Conservation (phyloP, 495 filamentous ascomycete genomes). For the Parmelia sp. region DNA sequence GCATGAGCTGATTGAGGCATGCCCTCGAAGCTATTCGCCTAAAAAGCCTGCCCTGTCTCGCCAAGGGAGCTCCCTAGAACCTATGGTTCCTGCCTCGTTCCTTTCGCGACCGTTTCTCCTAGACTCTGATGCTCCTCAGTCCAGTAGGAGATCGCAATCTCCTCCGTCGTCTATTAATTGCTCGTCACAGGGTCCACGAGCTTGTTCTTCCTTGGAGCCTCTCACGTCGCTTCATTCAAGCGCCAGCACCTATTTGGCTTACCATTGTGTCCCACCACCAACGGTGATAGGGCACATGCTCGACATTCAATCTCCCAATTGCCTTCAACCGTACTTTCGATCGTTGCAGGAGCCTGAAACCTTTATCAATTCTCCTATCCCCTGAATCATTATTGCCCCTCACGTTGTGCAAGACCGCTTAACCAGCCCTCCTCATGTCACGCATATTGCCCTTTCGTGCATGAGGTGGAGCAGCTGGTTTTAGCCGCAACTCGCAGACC, state of each 20-base stretch:
- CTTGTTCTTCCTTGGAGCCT: not conserved
- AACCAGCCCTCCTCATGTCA: slow-evolving; percentile 21
- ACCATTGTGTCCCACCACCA: slow-evolving; percentile 14
- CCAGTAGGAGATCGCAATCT: not conserved
- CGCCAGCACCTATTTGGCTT: slow-evolving; percentile 25
- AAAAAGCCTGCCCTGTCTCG: not conserved
- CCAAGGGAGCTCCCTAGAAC: not conserved
- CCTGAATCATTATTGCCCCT: slow-evolving; percentile 12
- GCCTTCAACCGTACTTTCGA: slow-evolving; percentile 10
- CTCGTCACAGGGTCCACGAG: slow-evolving; percentile 12
- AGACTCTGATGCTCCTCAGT: not conserved
- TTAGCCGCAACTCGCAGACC: slow-evolving; percentile 23
- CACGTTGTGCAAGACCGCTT: slow-evolving; percentile 13
- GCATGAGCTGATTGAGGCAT: not conserved
- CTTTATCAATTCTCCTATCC: slow-evolving; percentile 22
- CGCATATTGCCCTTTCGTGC: slow-evolving; percentile 17
- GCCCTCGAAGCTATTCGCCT: not conserved
- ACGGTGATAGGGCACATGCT: slow-evolving; percentile 18
- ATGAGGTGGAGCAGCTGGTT: slow-evolving; percentile 23
- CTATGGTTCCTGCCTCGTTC: slow-evolving; percentile 1
- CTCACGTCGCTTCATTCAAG: slow-evolving; percentile 21
- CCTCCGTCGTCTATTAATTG: slow-evolving; percentile 8
- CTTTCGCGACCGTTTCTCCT: slow-evolving; percentile 1
- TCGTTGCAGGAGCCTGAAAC: slow-evolving; percentile 22
- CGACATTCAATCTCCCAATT: slow-evolving; percentile 12